Conservation (phyloP, 768 basidiomycete genomes). For the Trametes cubensis region DNA sequence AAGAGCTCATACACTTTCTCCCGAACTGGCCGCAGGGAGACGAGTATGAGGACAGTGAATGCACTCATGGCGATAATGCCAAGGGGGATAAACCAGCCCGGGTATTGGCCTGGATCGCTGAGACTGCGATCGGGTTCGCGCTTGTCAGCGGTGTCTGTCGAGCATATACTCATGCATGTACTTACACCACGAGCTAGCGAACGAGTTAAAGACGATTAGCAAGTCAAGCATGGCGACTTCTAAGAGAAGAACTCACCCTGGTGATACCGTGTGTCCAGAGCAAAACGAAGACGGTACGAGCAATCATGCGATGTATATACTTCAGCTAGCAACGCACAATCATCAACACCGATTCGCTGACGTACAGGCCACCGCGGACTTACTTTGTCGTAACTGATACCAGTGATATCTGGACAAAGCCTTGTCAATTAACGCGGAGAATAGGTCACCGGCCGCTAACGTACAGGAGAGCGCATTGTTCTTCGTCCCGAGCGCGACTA, state of each 20-base stretch:
- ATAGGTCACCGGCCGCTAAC: slow-evolving; percentile 17
- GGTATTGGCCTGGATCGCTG: neutral
- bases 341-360: neutral
- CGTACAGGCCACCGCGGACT: slow-evolving; percentile 22
- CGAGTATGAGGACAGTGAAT: slow-evolving; percentile 44
- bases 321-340: slow-evolving; percentile 35
- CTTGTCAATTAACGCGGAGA: neutral
- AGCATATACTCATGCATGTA: neutral
- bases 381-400: slow-evolving; percentile 51
- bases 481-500: slow-evolving; percentile 60
- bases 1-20: slow-evolving; percentile 54
- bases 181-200: slow-evolving; percentile 40
- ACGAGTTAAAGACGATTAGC: neutral
- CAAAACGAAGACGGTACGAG: slow-evolving; percentile 49
- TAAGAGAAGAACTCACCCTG: neutral
- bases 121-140: neutral
- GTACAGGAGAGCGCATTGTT: slow-evolving; percentile 55
- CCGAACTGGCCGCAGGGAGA: slow-evolving; percentile 53
- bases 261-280: slow-evolving; percentile 49
- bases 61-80: slow-evolving; percentile 43
- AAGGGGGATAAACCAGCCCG: slow-evolving; percentile 30
- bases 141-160: neutral
- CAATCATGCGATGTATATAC: slow-evolving; percentile 50
- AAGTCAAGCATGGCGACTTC: no score
- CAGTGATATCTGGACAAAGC: slow-evolving; percentile 47